These are phyloP conservation scores for Trichoderma asperellum DNA, from an alignment of 2,329 filamentous ascomycete species.

Conservation along the genomic window DNA sequence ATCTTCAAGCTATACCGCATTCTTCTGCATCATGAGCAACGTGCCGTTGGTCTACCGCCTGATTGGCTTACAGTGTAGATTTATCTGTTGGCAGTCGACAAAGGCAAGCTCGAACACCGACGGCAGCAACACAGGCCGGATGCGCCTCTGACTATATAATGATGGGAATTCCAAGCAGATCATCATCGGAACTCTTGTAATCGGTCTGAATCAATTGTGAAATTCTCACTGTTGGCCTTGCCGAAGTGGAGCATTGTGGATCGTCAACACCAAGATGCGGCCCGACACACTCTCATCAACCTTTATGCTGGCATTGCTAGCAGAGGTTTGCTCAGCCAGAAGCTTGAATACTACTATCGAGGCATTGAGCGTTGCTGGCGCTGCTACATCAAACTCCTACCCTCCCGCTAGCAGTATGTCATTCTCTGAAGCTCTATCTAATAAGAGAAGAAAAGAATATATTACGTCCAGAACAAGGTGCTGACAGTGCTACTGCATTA, in stretches of 20 bases:
- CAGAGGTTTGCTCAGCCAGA: not conserved
- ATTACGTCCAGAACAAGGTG: not conserved
- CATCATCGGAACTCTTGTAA: not conserved
- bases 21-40: not conserved
- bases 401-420: not conserved
- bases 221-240: not conserved
- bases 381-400: not conserved
- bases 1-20: not conserved
- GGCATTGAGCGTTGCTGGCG: not conserved
- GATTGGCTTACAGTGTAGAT: not conserved
- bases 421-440: not conserved
- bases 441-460: not conserved
- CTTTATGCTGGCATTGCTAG: not conserved
- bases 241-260: not conserved
- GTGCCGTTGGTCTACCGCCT: not conserved
- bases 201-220: not conserved
- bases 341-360: not conserved
- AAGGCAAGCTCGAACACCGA: not conserved
- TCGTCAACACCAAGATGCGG: not conserved
- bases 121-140: not conserved
- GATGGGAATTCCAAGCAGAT: not conserved
- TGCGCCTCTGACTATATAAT: not conserved
- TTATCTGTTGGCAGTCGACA: not conserved
- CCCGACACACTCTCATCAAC: not conserved
- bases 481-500: not conserved